Evolutionary conservation across 1,284 basidiomycete genomes (phyloP), one percentile per base, ranked within the genome.

Genomic region (Rhodotorula sp.): DNA sequence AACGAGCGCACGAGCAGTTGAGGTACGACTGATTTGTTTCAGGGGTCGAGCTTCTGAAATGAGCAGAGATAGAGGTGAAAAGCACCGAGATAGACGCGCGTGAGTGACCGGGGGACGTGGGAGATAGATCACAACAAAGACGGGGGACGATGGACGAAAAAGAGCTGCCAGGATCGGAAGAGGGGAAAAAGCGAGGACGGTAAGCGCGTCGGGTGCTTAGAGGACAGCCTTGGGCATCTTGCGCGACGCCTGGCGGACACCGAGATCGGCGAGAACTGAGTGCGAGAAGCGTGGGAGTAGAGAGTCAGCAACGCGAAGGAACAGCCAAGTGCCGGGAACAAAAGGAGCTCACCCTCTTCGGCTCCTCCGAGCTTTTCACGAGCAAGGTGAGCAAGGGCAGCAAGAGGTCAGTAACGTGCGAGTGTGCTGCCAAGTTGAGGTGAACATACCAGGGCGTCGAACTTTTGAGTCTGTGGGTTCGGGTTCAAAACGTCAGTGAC

Each of bases 211-310:
- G 50, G 5, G 50, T n/a, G 50, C 50, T 55, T 71, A 77, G 64
- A 78, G 69, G 3, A 76, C 75, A 1, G 72, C 76, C 67, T 72
- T 69, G 56, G 71, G 71, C 77, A 77, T 77, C 69, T 75, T 77
- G 60, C 72, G 71, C 54, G 63, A 69, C 10, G 76, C 77, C 62
- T 77, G 75, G 14, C 74, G 71, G 16, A 75, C 75, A 18, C 72
- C 75, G n/a, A 78, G 70, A 60, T 77, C 76, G 65, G 67, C 69
- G 16, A 77, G 64, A 26, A 78, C 73, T 70, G 62, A 10, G 56
- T 12, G 21, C 10, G 38, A 43, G 38, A 43, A 43, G 38, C 2
- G 19, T 28, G n/a, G 23, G n/a, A 0, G 15, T 15, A 12, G 19
- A 5, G 28, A 12, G 45, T 54, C 52, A 66, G 58, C 23, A 1